phyloP scores from a whole-genome alignment of 306 rosid genomes.

The Pachyrhizus erosus region DNA sequence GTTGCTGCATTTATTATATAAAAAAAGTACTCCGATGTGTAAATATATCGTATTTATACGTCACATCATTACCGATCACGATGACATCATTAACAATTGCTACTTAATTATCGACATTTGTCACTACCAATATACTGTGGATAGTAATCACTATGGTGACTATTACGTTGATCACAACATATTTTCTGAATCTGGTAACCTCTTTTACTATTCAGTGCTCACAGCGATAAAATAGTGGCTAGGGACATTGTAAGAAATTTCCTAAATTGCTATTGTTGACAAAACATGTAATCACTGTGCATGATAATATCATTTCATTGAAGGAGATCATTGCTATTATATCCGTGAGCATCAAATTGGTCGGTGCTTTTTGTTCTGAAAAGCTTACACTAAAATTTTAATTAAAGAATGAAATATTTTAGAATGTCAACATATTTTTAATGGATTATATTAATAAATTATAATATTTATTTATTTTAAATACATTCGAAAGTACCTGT shows the following conservation, averaged over 20 bases:
- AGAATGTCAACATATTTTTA: no score
- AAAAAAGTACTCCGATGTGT: not conserved
- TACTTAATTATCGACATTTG: not conserved
- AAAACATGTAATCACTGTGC: not conserved
- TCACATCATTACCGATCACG: not conserved
- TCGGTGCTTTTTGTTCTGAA: not conserved
- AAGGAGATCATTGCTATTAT: not conserved
- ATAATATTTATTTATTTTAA: no score
- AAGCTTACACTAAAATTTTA: not conserved
- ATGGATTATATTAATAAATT: no score
- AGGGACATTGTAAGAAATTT: not conserved
- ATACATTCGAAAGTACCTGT: no score
- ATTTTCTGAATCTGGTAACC: not conserved
- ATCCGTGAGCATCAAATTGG: not conserved
- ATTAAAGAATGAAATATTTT: no score
- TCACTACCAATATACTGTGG: not conserved
- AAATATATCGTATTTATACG: not conserved
- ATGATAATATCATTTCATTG: not conserved
- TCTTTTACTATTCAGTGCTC: not conserved
- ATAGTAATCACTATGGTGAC: not conserved
- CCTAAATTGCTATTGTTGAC: not conserved
- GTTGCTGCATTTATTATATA: not conserved
- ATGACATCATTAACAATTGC: not conserved
- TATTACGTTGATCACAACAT: not conserved
- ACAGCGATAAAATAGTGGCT: not conserved